Evolutionary conservation across 169 alveolate species (phyloP).

Genomic region (Condylostoma magnum): DNA sequence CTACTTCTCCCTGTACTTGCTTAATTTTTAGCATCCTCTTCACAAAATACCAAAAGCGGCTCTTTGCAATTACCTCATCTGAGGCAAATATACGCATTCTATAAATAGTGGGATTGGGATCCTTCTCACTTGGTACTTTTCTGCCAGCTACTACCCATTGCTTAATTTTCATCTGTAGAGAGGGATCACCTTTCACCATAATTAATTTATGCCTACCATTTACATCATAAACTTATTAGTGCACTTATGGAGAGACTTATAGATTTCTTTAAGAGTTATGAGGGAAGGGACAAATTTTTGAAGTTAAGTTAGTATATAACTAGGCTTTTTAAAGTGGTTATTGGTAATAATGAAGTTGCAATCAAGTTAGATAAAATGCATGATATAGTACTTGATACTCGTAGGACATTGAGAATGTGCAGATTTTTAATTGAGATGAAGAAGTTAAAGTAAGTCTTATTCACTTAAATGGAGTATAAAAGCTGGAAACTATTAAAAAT

Average conservation of each 20-base stretch:
- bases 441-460: no score
- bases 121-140: constrained; percentile 92
- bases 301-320: background rate
- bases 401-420: no score
- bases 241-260: constrained; percentile 16
- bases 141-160: constrained; percentile 96
- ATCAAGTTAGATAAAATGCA: no score
- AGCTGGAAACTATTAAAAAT: no score
- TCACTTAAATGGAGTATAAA: no score
- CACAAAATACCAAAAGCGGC: constrained; percentile 97
- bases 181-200: constrained; percentile 47
- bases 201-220: no score
- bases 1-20: constrained; percentile 95
- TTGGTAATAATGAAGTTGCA: no score
- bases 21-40: constrained; percentile 94
- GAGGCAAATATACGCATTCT: constrained; percentile 98
- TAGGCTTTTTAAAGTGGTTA: background rate
- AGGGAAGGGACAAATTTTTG: constrained; percentile 11
- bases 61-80: constrained; percentile 95
- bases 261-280: background rate
- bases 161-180: constrained; percentile 79
- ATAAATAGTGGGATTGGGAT: constrained; percentile 89
- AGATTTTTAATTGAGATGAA: no score
- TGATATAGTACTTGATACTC: no score
- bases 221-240: no score